Evolutionary conservation across 2,329 filamentous ascomycete genomes (phyloP), one percentile per base, ranked within the genome.

Genomic region (Fonsecaea multimorphosa): DNA sequence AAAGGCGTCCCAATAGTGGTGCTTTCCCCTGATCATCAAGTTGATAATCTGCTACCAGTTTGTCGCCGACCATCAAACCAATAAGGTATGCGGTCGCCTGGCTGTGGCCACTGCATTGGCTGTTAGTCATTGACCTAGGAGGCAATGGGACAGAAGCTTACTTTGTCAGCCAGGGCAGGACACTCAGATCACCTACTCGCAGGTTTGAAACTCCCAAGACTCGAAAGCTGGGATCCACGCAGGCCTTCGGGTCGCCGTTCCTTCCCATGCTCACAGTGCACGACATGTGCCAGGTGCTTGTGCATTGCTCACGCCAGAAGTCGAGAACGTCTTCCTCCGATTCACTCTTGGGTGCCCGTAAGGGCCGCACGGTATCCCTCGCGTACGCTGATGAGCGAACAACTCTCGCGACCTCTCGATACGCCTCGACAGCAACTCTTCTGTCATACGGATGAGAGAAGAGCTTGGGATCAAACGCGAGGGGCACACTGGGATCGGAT

Each of bases 201-300:
- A 73, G 58, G 1, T 66, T 55, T 12, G 66, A 63, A 5, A 73
- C 65, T 1, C 70, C 72, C 51, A 70, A 68, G 0, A 73, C 71
- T 7, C 65, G 64, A n/a, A 71, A 68, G 19, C 70, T 51, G 3
- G 64, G 16, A 52, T 73, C 70, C 3, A 73, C 72, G 1, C 72
- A 70, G n/a, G 51, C 60, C 36, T 67, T 38, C 1, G 34, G 70
- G 1, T 57, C 51, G 0, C 61, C 58, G 0, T 61, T 55, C 1
- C 65, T 54, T 1, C 71, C 72, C 72, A 73, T 73, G 1, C 67
- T 68, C 16, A 69, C 68, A 6, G 69, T 71, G 16, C 72, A 68
- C 1, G 67, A 68, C 0, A 69, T 70, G 29, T 73, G 72, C 38
- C 72, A 72, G 46, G 49, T 71, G 68, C 24, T 72, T 69, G 54